Base-by-base conservation (phyloP, 2,329 filamentous ascomycete genomes). In the Arthroderma sp. region DNA sequence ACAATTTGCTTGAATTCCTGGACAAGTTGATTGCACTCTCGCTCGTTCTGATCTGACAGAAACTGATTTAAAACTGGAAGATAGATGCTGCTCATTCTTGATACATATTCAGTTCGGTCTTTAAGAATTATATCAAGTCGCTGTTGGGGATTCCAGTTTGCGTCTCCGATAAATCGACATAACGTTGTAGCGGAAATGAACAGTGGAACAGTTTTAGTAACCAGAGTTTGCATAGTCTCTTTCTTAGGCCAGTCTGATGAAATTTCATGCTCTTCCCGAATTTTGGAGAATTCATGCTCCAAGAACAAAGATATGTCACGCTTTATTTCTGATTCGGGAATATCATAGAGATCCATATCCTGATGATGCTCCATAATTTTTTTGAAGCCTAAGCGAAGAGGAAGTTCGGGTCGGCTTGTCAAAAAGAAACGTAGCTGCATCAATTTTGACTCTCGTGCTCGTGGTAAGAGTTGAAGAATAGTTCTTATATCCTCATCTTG, bases 171-270 rank as follows among this genome's bases (percentile, higher is more conserved):
- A 47, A 56, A 57, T 3, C 53, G 58, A 49, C 50, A 61, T 9
- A 55, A 32, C 9, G 58, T 57, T 10, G 50, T 41, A 6, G 52
- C 52, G 15, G 40, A 61, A 38, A 54, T 61, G 36, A 64, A 62
- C 29, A 62, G 46, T 22, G 58, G 54, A 38, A 46, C 37, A 11
- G 61, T 47, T 40, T 57, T 55, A n/a, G 53, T 15, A 29, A 60
- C 54, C 4, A 65, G 48, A 5, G 36, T 45, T 11, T 50, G 31
- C 7, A 61, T 52, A 8, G 8, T 34, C 3, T 58, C 37, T 36
- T 46, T 7, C 2, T 50, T 46, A 30, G 58, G 60, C 61, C 54
- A 58, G 6, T 40, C 40, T 5, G 29, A 3, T 8, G 29, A 10
- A 5, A 36, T 34, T 34, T 15, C 33, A 32, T 28, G 42, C 1